Evolutionary conservation across 495 filamentous ascomycete species (phyloP).

Genomic region (Tirmania nivea): DNA sequence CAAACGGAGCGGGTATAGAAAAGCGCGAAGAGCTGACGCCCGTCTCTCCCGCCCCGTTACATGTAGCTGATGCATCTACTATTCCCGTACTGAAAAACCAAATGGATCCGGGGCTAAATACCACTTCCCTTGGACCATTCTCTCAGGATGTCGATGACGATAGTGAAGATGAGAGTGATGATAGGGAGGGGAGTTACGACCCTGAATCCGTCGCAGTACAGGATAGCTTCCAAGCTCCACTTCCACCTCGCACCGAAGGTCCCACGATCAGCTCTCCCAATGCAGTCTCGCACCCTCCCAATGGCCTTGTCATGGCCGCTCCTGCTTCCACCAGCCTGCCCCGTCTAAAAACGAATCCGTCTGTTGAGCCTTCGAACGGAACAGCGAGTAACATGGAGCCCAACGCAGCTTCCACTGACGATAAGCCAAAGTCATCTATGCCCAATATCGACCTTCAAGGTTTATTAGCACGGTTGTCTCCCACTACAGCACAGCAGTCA

Average conservation of each 20-base stretch:
- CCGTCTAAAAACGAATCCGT: neutral
- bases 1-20: neutral
- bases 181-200: slow-evolving; percentile 14
- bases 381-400: neutral
- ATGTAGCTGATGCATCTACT: slow-evolving; percentile 16
- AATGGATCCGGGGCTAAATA: slow-evolving; percentile 18
- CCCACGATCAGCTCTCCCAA: neutral
- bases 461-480: slow-evolving; percentile 20
- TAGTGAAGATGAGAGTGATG: slow-evolving; percentile 17
- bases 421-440: neutral
- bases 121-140: slow-evolving; percentile 10
- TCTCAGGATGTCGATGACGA: slow-evolving; percentile 12
- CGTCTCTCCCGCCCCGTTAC: slow-evolving; percentile 18
- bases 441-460: slow-evolving; percentile 20
- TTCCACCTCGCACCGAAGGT: slow-evolving; percentile 8
- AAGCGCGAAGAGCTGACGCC: slow-evolving; percentile 15
- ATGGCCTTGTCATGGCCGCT: neutral
- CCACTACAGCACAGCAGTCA: slow-evolving; percentile 12
- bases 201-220: slow-evolving; percentile 9
- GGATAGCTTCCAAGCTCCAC: slow-evolving; percentile 7
- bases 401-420: neutral
- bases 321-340: neutral
- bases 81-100: slow-evolving; percentile 19
- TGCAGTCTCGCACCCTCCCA: neutral
- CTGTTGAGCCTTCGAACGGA: neutral